Conservation (phyloP, 1,139 yeast genomes). For the Hemisphaericaspora xylanilytica region DNA sequence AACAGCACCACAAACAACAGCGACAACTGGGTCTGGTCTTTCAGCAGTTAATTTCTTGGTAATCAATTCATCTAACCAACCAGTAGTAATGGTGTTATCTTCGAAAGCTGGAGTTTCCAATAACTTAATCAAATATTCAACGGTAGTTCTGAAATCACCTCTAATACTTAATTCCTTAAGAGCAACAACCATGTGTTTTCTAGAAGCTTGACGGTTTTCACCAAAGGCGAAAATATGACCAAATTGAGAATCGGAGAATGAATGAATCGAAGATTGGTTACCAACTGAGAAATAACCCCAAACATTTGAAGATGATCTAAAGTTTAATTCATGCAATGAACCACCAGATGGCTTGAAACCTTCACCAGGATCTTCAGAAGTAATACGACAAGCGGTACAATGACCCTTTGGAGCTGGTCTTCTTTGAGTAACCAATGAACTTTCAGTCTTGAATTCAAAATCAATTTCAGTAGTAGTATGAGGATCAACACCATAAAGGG, state of each 20-base stretch:
- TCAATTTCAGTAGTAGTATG: constrained; percentile 88
- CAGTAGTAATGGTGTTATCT: constrained; percentile 94
- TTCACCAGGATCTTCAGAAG: constrained; percentile 98
- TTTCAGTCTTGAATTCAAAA: constrained; percentile 78
- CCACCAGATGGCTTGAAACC: constrained; percentile 99
- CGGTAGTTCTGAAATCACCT: constrained; percentile 98
- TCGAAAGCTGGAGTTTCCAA: constrained; percentile 96
- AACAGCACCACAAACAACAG: constrained; percentile 96
- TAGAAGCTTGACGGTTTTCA: constrained; percentile 95
- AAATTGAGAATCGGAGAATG: constrained; percentile 96
- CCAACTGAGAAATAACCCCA: constrained; percentile 99
- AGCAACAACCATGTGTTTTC: constrained; percentile 99
- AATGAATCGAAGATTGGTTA: constrained; percentile 94
- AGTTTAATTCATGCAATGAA: constrained; percentile 90
- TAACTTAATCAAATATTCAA: constrained; percentile 90
- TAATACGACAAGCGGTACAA: constrained; percentile 97
- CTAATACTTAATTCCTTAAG: constrained; percentile 92
- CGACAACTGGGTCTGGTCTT: constrained; percentile 87
- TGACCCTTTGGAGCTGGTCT: constrained; percentile 96
- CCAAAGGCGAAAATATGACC: constrained; percentile 99
- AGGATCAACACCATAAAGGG: constrained; percentile 94
- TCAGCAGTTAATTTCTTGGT: constrained; percentile 92
- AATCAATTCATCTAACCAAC: constrained; percentile 97
- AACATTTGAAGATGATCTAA: constrained; percentile 93
- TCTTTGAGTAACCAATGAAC: constrained; percentile 75